Conservation (phyloP, 352 stramenopile species). For the Phytophthora quininea region DNA sequence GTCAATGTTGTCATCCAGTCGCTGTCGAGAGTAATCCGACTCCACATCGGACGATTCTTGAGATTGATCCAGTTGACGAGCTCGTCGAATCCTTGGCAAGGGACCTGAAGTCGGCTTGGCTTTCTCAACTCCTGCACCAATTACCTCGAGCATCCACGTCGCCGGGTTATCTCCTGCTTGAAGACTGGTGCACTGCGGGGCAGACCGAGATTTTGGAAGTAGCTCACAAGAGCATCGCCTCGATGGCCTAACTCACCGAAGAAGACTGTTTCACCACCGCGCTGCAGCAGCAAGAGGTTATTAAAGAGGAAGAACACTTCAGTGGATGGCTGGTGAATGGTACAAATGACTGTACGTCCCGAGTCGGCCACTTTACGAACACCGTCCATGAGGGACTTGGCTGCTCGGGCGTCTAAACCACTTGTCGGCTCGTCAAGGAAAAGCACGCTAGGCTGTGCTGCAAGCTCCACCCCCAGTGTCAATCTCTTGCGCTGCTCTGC, state of each 20-base stretch:
- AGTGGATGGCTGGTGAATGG: constrained; percentile 48
- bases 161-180: constrained; percentile 78
- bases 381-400: constrained; percentile 65
- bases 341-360: constrained; percentile 83
- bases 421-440: constrained; percentile 69
- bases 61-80: constrained; percentile 26
- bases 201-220: constrained; percentile 63
- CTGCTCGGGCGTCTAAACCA: constrained; percentile 73
- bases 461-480: constrained; percentile 53
- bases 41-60: constrained; percentile 24
- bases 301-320: constrained; percentile 78
- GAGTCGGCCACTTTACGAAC: constrained; percentile 62
- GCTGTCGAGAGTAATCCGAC: constrained; percentile 21
- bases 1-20: constrained; percentile 30
- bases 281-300: constrained; percentile 83
- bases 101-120: constrained; percentile 12
- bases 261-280: constrained; percentile 83
- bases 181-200: constrained; percentile 42
- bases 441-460: constrained; percentile 50
- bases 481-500: constrained; percentile 57
- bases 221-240: constrained; percentile 46
- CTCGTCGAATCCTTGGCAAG: constrained; percentile 9
- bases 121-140: constrained; percentile 55
- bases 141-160: constrained; percentile 87
- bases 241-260: constrained; percentile 79